These are phyloP conservation scores for Colletotrichum filicis DNA, from an alignment of 2,329 filamentous ascomycete species.

Conservation along the genomic window DNA sequence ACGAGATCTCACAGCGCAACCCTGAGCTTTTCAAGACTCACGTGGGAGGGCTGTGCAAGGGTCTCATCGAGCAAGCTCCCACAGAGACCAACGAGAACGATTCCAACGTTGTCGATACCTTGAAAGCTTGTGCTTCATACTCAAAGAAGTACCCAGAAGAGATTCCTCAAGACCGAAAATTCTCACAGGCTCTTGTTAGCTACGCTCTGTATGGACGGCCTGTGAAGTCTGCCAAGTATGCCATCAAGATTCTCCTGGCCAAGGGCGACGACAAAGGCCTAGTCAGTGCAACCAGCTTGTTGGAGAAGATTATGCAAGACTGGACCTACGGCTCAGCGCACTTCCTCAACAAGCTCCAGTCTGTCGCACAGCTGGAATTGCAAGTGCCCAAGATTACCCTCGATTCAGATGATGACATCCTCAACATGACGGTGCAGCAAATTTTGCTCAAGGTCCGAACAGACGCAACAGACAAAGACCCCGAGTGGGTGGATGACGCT, in stretches of 20 bases:
- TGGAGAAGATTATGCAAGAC: constrained; percentile 79
- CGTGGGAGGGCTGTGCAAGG: constrained; percentile 89
- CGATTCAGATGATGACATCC: constrained; percentile 79
- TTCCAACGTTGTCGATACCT: constrained; percentile 81
- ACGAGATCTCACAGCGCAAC: constrained; percentile 89
- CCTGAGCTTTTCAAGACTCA: constrained; percentile 94
- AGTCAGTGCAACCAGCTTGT: constrained; percentile 85
- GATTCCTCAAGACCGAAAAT: constrained; percentile 82
- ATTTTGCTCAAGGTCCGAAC: constrained; percentile 78
- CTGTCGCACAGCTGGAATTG: constrained; percentile 80
- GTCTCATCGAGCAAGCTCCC: constrained; percentile 84
- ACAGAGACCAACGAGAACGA: constrained; percentile 75
- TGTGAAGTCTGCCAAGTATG: constrained; percentile 89
- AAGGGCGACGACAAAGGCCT: constrained; percentile 78
- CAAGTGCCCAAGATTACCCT: constrained; percentile 78
- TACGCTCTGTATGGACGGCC: constrained; percentile 88
- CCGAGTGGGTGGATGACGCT: constrained; percentile 75
- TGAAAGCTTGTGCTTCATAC: constrained; percentile 95
- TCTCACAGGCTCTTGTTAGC: constrained; percentile 81
- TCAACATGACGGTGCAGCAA: constrained; percentile 80
- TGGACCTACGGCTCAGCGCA: constrained; percentile 79
- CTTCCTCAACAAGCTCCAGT: constrained; percentile 80
- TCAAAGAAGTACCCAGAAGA: constrained; percentile 87
- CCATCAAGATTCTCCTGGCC: constrained; percentile 88
- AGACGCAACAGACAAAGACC: constrained; percentile 65